A percentile compares a stretch with the other conserved stretches of the same genome.
These are phyloP conservation scores for Colletotrichum orchidophilum DNA, from an alignment of 2,329 filamentous ascomycete genomes.

Conservation along the genomic window DNA sequence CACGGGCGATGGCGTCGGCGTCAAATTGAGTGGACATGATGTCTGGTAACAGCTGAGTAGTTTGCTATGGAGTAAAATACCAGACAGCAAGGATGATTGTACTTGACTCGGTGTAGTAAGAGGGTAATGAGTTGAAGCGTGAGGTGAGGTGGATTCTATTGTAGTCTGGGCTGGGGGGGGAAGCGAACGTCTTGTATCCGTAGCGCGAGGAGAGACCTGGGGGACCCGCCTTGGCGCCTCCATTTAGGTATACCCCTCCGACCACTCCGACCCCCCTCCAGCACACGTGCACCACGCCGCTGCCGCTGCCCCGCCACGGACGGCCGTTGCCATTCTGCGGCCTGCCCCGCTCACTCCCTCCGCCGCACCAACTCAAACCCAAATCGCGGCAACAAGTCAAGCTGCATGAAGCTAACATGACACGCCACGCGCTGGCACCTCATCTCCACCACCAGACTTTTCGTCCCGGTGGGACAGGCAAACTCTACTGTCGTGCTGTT, in stretches of 20 bases:
- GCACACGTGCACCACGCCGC: no score
- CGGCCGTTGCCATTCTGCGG: no score
- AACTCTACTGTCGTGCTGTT: background rate
- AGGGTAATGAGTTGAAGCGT: no score
- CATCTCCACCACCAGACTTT: constrained; percentile 14
- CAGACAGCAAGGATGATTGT: background rate
- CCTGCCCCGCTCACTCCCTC: background rate
- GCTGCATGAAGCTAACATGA: constrained; percentile 15
- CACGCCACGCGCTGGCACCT: constrained; percentile 20
- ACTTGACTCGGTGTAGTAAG: background rate
- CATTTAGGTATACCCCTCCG: no score
- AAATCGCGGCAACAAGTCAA: constrained; percentile 14
- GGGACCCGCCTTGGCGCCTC: no score
- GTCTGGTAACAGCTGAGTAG: background rate
- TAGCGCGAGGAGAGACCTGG: no score
- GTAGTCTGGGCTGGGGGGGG: no score
- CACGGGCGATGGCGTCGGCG: constrained; percentile 11
- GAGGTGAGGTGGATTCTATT: no score
- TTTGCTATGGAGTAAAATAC: background rate
- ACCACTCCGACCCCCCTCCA: no score
- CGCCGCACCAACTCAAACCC: constrained; percentile 17
- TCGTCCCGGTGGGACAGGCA: background rate
- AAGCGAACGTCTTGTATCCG: no score
- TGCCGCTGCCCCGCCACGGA: no score
- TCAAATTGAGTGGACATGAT: constrained; percentile 39